phyloP scores from a whole-genome alignment of 805 yeast genomes.

The Myxozyma melibiosi region DNA sequence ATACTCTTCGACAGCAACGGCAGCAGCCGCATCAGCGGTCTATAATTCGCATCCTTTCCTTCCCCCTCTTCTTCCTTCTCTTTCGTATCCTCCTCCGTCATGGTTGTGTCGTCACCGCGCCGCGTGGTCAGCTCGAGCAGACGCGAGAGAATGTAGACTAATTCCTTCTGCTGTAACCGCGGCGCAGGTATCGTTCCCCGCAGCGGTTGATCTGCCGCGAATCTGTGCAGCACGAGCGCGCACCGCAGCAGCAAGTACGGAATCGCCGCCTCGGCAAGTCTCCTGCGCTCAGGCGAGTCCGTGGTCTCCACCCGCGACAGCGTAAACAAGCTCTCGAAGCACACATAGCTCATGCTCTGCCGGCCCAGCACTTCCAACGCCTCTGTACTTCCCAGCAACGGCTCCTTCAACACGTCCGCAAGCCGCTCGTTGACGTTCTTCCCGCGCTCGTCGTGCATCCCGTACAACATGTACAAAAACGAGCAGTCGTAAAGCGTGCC shows the following conservation, averaged over 20 bases:
- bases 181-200: slow-evolving; percentile 67
- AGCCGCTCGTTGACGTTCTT: slow-evolving; percentile 46
- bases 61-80: background rate
- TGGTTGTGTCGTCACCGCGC: background rate
- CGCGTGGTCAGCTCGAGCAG: slow-evolving; percentile 21
- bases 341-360: slow-evolving; percentile 53
- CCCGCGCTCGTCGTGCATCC: slow-evolving; percentile 39
- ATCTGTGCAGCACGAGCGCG: slow-evolving; percentile 63
- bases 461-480: slow-evolving; percentile 57
- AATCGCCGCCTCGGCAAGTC: slow-evolving; percentile 41
- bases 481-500: slow-evolving; percentile 59
- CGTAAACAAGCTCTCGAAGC: slow-evolving; percentile 57
- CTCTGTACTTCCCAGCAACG: slow-evolving; percentile 65
- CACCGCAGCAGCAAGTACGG: slow-evolving; percentile 60
- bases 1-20: slow-evolving; percentile 33
- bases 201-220: slow-evolving; percentile 62
- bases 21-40: slow-evolving; percentile 26
- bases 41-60: slow-evolving; percentile 12
- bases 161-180: slow-evolving; percentile 63
- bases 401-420: slow-evolving; percentile 49
- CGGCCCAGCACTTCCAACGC: slow-evolving; percentile 51
- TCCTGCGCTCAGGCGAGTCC: slow-evolving; percentile 18
- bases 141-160: slow-evolving; percentile 41
- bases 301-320: slow-evolving; percentile 40
- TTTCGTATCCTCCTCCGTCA: background rate